These are phyloP conservation scores for Datisca glomerata DNA, from an alignment of 306 rosid genomes.

Conservation along the genomic window DNA sequence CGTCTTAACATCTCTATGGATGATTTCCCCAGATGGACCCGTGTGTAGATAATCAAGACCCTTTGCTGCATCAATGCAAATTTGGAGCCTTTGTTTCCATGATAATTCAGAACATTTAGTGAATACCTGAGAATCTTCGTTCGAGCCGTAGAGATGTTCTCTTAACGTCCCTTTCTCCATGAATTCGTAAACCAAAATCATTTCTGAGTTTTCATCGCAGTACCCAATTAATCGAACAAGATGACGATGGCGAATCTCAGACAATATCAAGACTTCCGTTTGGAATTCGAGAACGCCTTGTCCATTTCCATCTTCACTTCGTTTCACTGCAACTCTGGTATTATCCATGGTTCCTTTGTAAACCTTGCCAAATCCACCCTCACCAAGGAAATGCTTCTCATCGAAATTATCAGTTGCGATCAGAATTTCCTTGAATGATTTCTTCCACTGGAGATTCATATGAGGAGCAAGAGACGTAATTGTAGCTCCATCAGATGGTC, in stretches of 20 bases:
- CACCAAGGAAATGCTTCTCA: slow-evolving; percentile 4
- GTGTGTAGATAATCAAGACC: slow-evolving; percentile 11
- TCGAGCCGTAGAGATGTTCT: slow-evolving; percentile 5
- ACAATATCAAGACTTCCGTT: slow-evolving; percentile 4
- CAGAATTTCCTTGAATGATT: not conserved
- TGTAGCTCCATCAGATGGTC: not conserved
- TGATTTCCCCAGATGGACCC: not conserved
- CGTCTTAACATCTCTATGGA: slow-evolving; percentile 13
- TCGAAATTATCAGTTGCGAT: slow-evolving; percentile 4
- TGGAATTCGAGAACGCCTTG: slow-evolving; percentile 10
- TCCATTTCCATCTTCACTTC: slow-evolving; percentile 6
- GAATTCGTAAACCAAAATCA: slow-evolving; percentile 13
- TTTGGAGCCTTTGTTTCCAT: slow-evolving; percentile 12
- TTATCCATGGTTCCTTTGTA: slow-evolving; percentile 3
- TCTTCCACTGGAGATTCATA: slow-evolving; percentile 4
- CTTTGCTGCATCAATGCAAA: slow-evolving; percentile 11
- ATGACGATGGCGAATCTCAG: slow-evolving; percentile 4
- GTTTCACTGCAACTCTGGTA: slow-evolving; percentile 13
- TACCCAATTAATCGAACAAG: slow-evolving; percentile 9
- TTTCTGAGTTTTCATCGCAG: slow-evolving; percentile 4
- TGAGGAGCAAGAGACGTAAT: not conserved
- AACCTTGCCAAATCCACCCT: slow-evolving; percentile 17
- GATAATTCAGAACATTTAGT: not conserved
- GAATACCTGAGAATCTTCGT: not conserved
- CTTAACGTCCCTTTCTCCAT: slow-evolving; percentile 13